Percentiles rank a stretch among this genome's conserved stretches.
Evolutionary conservation across 2,329 filamentous ascomycete species (phyloP).

Genomic region (Lachnellula subtilissima): DNA sequence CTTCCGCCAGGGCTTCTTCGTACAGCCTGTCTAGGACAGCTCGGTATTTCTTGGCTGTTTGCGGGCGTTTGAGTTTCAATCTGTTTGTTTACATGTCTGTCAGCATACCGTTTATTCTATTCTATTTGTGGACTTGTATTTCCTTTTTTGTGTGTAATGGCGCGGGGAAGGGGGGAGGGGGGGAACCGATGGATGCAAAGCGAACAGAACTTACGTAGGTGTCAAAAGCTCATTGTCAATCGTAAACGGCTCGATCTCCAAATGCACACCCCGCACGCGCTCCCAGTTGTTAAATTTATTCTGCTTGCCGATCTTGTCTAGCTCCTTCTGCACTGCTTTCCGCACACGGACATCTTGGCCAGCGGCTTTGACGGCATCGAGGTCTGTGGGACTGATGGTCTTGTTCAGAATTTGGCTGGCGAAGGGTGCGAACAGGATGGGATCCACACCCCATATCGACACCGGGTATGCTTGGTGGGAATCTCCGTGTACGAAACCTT

Average conservation of each 20-base stretch:
- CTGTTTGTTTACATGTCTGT: constrained; percentile 36
- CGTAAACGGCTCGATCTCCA: constrained; percentile 85
- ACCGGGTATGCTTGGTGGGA: constrained; percentile 76
- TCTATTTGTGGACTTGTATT: too few relatives aligned
- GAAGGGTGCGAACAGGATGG: constrained; percentile 75
- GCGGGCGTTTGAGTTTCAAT: constrained; percentile 67
- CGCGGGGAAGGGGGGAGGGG: neutral
- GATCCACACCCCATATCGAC: constrained; percentile 81
- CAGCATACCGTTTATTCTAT: constrained; percentile 2
- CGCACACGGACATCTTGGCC: constrained; percentile 65
- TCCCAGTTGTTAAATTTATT: constrained; percentile 93
- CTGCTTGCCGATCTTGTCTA: constrained; percentile 73
- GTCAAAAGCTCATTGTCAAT: constrained; percentile 89
- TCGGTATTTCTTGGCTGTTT: constrained; percentile 51
- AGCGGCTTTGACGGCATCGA: constrained; percentile 61
- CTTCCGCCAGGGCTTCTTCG: constrained; percentile 29
- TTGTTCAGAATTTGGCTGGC: constrained; percentile 71
- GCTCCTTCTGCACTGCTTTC: constrained; percentile 69
- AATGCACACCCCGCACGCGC: constrained; percentile 65
- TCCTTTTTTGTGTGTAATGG: too few relatives aligned
- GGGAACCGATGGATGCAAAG: neutral
- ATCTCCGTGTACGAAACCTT: constrained; percentile 89
- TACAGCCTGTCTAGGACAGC: constrained; percentile 31
- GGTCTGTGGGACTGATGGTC: constrained; percentile 58
- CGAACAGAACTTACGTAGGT: constrained; percentile 62